Conservation (phyloP, 805 yeast species). For the Sungouiella blattae region DNA sequence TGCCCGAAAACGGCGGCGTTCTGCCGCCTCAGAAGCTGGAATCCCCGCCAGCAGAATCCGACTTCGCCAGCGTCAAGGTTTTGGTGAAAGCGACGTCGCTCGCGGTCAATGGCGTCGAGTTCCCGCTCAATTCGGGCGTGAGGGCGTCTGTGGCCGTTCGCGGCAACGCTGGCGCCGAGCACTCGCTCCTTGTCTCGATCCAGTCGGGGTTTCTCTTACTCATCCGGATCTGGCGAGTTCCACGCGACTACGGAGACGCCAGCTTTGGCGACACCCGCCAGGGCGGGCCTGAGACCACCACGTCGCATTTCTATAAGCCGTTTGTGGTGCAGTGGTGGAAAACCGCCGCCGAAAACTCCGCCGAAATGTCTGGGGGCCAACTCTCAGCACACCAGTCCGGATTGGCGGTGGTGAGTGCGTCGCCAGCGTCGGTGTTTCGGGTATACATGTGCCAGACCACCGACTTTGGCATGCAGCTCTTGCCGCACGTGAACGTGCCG, state of each 20-base stretch:
- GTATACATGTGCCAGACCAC: constrained; percentile 36
- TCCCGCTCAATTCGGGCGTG: constrained; percentile 28
- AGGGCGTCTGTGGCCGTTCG: constrained; percentile 28
- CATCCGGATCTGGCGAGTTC: constrained; percentile 36
- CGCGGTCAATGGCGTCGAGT: constrained; percentile 27
- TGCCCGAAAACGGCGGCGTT: constrained; percentile 4
- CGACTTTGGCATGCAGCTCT: constrained; percentile 34
- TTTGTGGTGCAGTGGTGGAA: constrained; percentile 53
- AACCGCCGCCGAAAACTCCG: constrained; percentile 11
- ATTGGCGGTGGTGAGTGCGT: constrained; percentile 33
- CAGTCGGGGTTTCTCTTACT: constrained; percentile 39
- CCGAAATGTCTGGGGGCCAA: constrained; percentile 23
- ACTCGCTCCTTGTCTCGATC: constrained; percentile 37
- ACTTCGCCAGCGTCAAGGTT: constrained; percentile 17
- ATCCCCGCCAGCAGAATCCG: constrained; percentile 2
- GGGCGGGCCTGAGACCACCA: constrained; percentile 12
- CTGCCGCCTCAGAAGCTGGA: not conserved
- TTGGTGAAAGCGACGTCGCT: constrained; percentile 32
- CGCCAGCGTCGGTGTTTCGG: constrained; percentile 34
- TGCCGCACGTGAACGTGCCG: constrained; percentile 35
- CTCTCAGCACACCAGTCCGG: constrained; percentile 38
- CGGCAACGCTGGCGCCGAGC: constrained; percentile 21
- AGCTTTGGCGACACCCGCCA: constrained; percentile 12
- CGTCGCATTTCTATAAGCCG: constrained; percentile 32
- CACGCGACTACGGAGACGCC: constrained; percentile 25